Percentiles rank a stretch among this genome's conserved stretches.
Evolutionary conservation across 2,329 filamentous ascomycete species (phyloP).

Genomic region (Trichoderma pleuroti): DNA sequence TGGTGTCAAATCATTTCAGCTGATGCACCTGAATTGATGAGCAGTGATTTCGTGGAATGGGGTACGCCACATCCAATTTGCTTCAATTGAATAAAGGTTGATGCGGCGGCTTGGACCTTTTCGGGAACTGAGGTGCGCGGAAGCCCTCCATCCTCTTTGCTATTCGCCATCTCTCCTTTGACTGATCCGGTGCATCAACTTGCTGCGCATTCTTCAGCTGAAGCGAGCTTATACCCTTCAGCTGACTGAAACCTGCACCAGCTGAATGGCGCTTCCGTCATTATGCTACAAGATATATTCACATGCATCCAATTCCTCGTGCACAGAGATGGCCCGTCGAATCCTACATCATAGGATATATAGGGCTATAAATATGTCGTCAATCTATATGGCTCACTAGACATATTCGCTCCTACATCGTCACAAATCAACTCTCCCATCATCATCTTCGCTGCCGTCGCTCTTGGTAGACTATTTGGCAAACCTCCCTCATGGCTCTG

Average conservation of each 20-base stretch:
- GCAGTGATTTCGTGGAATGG: not conserved
- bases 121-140: not conserved
- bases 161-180: not conserved
- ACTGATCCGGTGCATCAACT: not conserved
- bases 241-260: not conserved
- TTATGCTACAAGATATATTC: not conserved
- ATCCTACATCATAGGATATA: not conserved
- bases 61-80: not conserved
- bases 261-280: not conserved
- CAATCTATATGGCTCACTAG: not conserved
- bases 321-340: not conserved
- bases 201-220: not conserved
- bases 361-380: not conserved
- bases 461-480: not conserved
- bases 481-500: not conserved
- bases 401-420: not conserved
- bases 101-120: not conserved
- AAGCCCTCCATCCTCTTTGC: not conserved
- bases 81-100: not conserved
- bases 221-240: not conserved
- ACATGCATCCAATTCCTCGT: no score
- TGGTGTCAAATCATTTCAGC: not conserved
- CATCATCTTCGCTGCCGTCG: not conserved
- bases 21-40: not conserved
- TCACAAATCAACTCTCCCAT: not conserved